A percentile compares a stretch with the other conserved stretches of the same genome.
These are phyloP conservation scores for Solanum chiquidenum DNA, from an alignment of 257 asterid genomes.

Conservation along the genomic window DNA sequence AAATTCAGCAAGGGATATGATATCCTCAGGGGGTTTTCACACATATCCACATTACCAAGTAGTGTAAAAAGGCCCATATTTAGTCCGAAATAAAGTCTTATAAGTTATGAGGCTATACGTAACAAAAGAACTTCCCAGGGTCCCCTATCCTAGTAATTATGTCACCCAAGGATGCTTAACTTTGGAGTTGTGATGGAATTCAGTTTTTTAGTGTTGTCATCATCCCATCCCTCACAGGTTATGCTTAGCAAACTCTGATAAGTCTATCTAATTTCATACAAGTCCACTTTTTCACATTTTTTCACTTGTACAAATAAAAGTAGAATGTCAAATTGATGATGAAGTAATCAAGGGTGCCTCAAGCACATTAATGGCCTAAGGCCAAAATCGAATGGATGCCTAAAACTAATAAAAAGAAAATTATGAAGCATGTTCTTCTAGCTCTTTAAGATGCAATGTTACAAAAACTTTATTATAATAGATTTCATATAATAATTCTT, in stretches of 20 bases:
- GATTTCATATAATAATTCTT: too few species aligned
- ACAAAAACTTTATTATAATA: neutral
- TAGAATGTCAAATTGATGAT: neutral
- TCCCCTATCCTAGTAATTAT: neutral
- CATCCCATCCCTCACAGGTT: neutral
- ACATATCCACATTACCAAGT: neutral
- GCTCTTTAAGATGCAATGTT: neutral
- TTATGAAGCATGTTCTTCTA: neutral
- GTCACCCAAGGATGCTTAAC: neutral
- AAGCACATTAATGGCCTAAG: neutral
- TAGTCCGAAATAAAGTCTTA: neutral
- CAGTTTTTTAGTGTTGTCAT: neutral
- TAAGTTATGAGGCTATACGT: neutral
- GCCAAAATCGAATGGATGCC: neutral
- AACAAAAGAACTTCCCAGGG: neutral
- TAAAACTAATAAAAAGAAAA: neutral
- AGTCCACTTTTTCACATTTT: neutral
- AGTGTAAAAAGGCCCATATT: neutral
- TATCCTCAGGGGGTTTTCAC: neutral
- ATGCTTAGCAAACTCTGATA: neutral
- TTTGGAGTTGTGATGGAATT: neutral
- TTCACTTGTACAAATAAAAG: neutral
- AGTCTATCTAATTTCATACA: neutral
- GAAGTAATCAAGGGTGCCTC: neutral
- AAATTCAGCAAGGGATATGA: neutral